Evolutionary conservation across 2,329 filamentous ascomycete species (phyloP).

Genomic region (Pseudopyricularia cyperi): DNA sequence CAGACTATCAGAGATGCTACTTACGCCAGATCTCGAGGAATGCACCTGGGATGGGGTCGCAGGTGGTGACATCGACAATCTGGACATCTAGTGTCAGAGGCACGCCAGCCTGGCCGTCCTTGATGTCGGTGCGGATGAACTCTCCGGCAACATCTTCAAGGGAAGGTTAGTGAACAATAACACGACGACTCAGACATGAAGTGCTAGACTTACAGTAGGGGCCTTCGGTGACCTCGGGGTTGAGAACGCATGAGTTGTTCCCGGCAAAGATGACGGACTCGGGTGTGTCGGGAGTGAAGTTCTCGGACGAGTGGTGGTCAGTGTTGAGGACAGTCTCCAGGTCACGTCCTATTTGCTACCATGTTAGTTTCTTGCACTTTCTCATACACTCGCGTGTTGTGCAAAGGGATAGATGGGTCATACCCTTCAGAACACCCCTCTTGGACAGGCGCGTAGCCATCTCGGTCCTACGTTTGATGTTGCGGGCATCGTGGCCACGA

Average conservation of each 20-base stretch:
- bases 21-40: conserved; percentile 37
- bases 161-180: too few species aligned
- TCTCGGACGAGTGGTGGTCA: conserved; percentile 22
- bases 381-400: too few species aligned
- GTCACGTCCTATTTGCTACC: neutral
- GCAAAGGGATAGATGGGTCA: too few species aligned
- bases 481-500: conserved; percentile 21
- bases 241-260: conserved; percentile 33
- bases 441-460: too few species aligned
- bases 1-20: conserved; percentile 15
- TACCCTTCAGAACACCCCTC: neutral
- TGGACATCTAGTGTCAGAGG: conserved; percentile 36
- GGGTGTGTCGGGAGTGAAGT: conserved; percentile 19
- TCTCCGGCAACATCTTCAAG: conserved; percentile 29
- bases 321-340: conserved; percentile 14
- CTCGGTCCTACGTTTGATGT: conserved; percentile 15
- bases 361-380: too few species aligned
- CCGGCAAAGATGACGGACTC: conserved; percentile 23
- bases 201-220: conserved; percentile 26
- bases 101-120: conserved; percentile 32
- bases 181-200: too few species aligned
- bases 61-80: conserved; percentile 39
- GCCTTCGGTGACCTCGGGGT: conserved; percentile 38
- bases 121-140: conserved; percentile 32
- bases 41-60: conserved; percentile 31